Evolutionary conservation across 139 green algal species (phyloP).

Genomic region (Microglena sp.): DNA sequence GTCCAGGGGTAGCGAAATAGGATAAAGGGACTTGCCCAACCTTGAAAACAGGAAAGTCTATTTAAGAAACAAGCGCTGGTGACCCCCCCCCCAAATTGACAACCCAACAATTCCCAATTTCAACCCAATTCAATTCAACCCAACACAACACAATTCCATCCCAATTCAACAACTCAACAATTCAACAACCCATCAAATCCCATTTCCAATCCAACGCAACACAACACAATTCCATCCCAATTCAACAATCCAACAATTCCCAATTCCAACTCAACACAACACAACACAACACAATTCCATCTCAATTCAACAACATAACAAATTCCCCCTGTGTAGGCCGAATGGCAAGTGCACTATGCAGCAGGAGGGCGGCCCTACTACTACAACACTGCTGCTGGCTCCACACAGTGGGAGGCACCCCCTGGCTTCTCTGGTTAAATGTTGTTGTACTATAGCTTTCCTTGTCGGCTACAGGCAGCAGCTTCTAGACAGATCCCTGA

Average conservation of each 20-base stretch:
- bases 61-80: too few species aligned
- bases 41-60: too few species aligned
- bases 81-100: not conserved
- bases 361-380: slow-evolving; percentile 70
- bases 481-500: too few species aligned
- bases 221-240: not conserved
- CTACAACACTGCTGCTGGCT: slow-evolving; percentile 49
- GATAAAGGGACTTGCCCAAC: too few species aligned
- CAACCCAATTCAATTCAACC: not conserved
- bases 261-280: not conserved
- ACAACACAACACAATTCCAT: not conserved
- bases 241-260: not conserved
- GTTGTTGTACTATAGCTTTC: too few species aligned
- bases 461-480: too few species aligned
- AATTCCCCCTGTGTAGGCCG: not conserved
- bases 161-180: not conserved
- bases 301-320: not conserved
- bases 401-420: slow-evolving; percentile 70
- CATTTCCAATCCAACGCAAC: not conserved
- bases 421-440: too few species aligned
- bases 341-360: slow-evolving; percentile 73
- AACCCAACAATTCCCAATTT: not conserved
- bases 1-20: too few species aligned
- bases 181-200: too few species aligned
- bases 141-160: not conserved